Conservation (phyloP, 2,329 filamentous ascomycete genomes). For the Cadophora malorum region DNA sequence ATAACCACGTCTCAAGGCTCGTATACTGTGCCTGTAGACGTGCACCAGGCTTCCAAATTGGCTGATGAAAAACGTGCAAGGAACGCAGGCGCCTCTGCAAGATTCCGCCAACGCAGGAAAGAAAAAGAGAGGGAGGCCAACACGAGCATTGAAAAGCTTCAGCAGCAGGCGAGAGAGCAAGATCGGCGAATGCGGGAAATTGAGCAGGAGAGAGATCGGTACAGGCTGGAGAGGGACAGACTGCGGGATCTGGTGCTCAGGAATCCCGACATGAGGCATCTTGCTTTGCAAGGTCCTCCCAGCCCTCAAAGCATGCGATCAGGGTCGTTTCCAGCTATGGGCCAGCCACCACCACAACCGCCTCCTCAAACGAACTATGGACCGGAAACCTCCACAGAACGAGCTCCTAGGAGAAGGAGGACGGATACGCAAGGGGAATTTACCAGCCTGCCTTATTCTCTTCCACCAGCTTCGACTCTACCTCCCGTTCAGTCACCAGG, state of each 20-base stretch:
- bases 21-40: conserved; percentile 73
- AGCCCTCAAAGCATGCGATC: conserved; percentile 51
- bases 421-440: conserved; percentile 44
- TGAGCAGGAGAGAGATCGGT: conserved; percentile 73
- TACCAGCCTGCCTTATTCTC: conserved; percentile 37
- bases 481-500: conserved; percentile 39
- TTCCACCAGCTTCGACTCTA: conserved; percentile 41
- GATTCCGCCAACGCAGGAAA: conserved; percentile 82
- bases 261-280: conserved; percentile 61
- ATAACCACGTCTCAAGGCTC: conserved; percentile 57
- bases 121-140: conserved; percentile 79
- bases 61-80: conserved; percentile 85
- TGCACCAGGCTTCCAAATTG: conserved; percentile 80
- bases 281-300: conserved; percentile 57
- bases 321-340: conserved; percentile 35
- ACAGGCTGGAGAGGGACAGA: conserved; percentile 74
- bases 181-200: conserved; percentile 58
- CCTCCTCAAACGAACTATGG: conserved; percentile 32
- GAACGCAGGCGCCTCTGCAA: conserved; percentile 84
- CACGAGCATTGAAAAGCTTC: conserved; percentile 71
- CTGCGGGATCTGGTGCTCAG: conserved; percentile 70
- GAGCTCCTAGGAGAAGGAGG: conserved; percentile 43
- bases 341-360: conserved; percentile 29
- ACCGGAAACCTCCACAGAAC: conserved; percentile 34
- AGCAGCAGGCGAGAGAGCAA: conserved; percentile 74